These are phyloP conservation scores for Rhododendron simsii DNA, from an alignment of 148 eudicot genomes.

Conservation along the genomic window DNA sequence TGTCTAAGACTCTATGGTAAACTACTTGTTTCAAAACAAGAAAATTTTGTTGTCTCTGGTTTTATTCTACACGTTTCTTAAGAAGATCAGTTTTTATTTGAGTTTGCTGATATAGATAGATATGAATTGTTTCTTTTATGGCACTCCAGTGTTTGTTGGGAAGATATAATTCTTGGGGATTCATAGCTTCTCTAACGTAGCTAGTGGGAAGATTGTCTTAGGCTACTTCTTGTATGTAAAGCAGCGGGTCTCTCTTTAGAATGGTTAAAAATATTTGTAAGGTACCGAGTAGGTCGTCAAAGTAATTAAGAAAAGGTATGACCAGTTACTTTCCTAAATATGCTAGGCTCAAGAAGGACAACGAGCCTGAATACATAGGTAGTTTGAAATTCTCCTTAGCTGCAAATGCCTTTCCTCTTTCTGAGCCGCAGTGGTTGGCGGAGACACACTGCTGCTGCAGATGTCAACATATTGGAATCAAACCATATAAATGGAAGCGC, in stretches of 20 bases:
- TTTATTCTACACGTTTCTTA: too few relatives aligned
- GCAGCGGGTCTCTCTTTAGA: background rate
- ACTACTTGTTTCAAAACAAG: too few relatives aligned
- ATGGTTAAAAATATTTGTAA: background rate
- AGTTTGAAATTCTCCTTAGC: background rate
- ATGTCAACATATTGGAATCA: background rate
- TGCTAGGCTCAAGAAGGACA: background rate
- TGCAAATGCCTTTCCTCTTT: background rate
- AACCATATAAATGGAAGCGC: background rate
- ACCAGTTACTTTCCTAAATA: background rate
- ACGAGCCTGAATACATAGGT: background rate
- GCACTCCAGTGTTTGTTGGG: background rate
- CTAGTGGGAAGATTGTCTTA: background rate
- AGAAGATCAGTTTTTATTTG: background rate
- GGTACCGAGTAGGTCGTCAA: background rate
- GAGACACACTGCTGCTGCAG: background rate
- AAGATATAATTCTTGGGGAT: background rate
- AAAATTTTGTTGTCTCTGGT: too few relatives aligned
- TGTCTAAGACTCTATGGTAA: too few relatives aligned
- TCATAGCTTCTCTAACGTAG: background rate
- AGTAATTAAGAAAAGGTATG: background rate
- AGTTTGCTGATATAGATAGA: background rate
- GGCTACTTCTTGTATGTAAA: background rate
- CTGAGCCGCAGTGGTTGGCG: background rate
- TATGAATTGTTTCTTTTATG: background rate